Conservation (phyloP, 1,284 basidiomycete genomes). For the Ustilago cynodontis region DNA sequence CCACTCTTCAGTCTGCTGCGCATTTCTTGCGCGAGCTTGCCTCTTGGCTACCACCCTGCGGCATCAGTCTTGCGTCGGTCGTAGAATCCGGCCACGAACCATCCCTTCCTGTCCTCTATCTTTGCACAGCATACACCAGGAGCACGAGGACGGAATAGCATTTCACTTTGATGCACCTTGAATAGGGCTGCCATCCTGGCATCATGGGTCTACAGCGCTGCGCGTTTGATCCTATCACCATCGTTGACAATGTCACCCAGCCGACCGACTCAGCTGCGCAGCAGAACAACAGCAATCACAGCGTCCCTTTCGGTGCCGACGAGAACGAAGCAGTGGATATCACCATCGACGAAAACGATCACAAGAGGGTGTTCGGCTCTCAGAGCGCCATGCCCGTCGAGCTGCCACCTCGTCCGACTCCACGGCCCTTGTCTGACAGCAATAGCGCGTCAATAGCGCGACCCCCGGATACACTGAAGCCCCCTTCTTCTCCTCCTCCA, state of each 20-base stretch:
- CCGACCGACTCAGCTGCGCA: conserved; percentile 13
- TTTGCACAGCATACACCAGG: too few relatives aligned
- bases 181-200: neutral
- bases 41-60: neutral
- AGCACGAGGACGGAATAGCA: too few relatives aligned
- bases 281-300: conserved; percentile 1
- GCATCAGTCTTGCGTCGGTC: neutral
- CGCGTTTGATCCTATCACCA: conserved; percentile 20
- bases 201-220: conserved; percentile 27
- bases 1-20: neutral
- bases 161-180: neutral
- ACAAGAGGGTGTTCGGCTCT: conserved; percentile 35
- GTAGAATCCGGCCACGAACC: neutral
- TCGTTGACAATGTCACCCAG: conserved; percentile 35
- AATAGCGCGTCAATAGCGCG: conserved; percentile 6
- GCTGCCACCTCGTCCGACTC: neutral
- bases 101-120: too few relatives aligned
- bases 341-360: conserved; percentile 45
- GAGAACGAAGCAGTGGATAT: conserved; percentile 40
- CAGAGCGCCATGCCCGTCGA: conserved; percentile 17
- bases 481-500: conserved; percentile 25
- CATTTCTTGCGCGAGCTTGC: neutral
- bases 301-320: neutral
- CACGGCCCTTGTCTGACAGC: neutral
- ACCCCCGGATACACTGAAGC: neutral